Conservation (phyloP, 2,329 filamentous ascomycete genomes). For the Fusarium lyarnte region DNA sequence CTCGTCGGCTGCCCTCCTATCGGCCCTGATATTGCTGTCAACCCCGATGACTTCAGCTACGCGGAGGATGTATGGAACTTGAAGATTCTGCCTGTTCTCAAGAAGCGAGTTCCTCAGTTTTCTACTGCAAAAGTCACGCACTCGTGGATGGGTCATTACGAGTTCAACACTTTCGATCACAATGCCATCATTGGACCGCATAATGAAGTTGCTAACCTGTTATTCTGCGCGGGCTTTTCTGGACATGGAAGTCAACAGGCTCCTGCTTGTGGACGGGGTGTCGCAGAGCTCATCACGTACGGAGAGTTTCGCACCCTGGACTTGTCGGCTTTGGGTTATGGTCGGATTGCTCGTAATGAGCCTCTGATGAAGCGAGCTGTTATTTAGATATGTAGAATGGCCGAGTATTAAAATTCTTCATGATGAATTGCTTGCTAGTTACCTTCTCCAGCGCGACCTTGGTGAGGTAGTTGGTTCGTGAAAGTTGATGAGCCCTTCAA, state of each 20-base stretch:
- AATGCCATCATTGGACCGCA: slow-evolving; percentile 22
- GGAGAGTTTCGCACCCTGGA: slow-evolving; percentile 13
- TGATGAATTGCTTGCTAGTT: too few species aligned
- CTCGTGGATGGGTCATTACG: slow-evolving; percentile 22
- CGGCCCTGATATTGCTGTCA: neutral
- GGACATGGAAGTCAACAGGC: slow-evolving; percentile 17
- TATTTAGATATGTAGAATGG: neutral
- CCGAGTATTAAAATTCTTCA: neutral
- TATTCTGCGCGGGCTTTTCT: slow-evolving; percentile 12
- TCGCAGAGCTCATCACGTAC: slow-evolving; percentile 17
- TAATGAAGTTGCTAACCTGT: neutral
- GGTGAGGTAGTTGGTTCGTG: neutral
- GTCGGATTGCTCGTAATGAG: neutral
- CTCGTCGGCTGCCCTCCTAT: slow-evolving; percentile 15
- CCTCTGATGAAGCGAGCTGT: slow-evolving; percentile 9
- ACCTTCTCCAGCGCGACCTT: neutral
- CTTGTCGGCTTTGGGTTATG: slow-evolving; percentile 3
- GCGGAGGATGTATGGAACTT: slow-evolving; percentile 11
- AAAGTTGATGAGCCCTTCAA: too few species aligned
- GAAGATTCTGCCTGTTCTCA: slow-evolving; percentile 19
- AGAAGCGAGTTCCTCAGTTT: slow-evolving; percentile 17
- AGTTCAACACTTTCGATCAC: slow-evolving; percentile 20
- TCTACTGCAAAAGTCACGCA: slow-evolving; percentile 4
- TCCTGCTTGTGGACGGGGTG: slow-evolving; percentile 8
- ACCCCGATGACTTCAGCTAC: slow-evolving; percentile 5